A percentile compares a stretch with the other conserved stretches of the same genome.
phyloP scores from a whole-genome alignment of 2,329 filamentous ascomycete species.

The Aspergillus felis region DNA sequence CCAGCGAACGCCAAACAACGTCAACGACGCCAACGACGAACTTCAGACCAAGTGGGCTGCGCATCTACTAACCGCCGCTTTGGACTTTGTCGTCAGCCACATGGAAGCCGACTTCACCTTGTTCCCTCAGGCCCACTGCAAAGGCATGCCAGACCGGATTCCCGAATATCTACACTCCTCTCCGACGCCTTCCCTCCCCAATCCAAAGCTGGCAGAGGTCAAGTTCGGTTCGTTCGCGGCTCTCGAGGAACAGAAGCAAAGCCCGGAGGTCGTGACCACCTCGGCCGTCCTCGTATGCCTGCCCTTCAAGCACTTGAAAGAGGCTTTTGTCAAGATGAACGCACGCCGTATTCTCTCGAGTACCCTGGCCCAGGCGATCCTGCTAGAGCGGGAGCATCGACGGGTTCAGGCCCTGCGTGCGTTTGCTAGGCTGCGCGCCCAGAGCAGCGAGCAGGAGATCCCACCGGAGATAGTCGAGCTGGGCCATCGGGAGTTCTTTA shows the following conservation, averaged over 20 bases:
- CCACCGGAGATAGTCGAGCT: constrained; percentile 13
- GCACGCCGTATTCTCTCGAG: constrained; percentile 10
- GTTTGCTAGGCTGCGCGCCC: background rate
- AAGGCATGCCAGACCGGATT: constrained; percentile 23
- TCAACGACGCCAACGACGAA: constrained; percentile 3
- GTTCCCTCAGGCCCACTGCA: constrained; percentile 21
- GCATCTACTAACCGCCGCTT: constrained; percentile 10
- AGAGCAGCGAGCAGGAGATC: constrained; percentile 1
- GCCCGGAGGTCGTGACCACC: constrained; percentile 12
- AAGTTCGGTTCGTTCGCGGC: constrained; percentile 20
- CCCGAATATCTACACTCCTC: constrained; percentile 14
- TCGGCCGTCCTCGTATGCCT: constrained; percentile 28
- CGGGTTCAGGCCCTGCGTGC: constrained; percentile 20
- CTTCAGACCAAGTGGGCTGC: constrained; percentile 11
- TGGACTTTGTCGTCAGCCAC: constrained; percentile 21
- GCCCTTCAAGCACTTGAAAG: constrained; percentile 21
- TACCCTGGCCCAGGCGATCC: constrained; percentile 15
- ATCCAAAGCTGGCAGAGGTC: constrained; percentile 17
- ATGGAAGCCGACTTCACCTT: constrained; percentile 21
- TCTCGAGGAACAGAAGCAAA: constrained; percentile 10
- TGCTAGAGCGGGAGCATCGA: constrained; percentile 28
- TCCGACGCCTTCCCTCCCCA: constrained; percentile 7
- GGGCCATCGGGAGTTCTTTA: constrained; percentile 20
- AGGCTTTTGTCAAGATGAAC: constrained; percentile 18
- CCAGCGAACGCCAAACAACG: background rate